phyloP scores from a whole-genome alignment of 768 basidiomycete species.

The Pleurotus platypus region DNA sequence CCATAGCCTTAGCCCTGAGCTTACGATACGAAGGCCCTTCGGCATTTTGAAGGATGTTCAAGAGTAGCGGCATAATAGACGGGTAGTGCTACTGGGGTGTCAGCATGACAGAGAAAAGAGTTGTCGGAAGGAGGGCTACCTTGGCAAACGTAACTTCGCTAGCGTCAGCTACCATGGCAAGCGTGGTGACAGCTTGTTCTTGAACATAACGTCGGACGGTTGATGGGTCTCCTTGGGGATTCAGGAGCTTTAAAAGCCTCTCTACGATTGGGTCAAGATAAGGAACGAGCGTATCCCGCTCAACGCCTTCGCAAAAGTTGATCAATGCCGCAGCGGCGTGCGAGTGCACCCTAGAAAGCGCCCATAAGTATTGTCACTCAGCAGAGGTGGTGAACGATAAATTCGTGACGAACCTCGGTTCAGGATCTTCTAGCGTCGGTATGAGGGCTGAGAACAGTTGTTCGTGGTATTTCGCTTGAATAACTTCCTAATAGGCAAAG shows the following conservation, averaged over 20 bases:
- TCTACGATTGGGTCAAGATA: slow-evolving; percentile 82
- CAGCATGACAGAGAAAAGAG: background rate
- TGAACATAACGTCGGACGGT: slow-evolving; percentile 62
- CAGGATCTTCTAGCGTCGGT: slow-evolving; percentile 69
- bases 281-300: slow-evolving; percentile 64
- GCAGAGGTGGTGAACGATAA: background rate
- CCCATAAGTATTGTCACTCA: background rate
- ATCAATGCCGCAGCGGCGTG: slow-evolving; percentile 87
- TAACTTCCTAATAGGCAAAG: slow-evolving; percentile 48
- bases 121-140: slow-evolving; percentile 30
- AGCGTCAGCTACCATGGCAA: slow-evolving; percentile 88
- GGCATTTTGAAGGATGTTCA: slow-evolving; percentile 73
- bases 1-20: slow-evolving; percentile 82
- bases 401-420: slow-evolving; percentile 49
- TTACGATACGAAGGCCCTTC: slow-evolving; percentile 64
- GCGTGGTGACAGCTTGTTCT: slow-evolving; percentile 83
- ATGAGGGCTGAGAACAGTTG: slow-evolving; percentile 71
- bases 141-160: slow-evolving; percentile 77
- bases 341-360: slow-evolving; percentile 62
- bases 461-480: slow-evolving; percentile 68
- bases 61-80: slow-evolving; percentile 75
- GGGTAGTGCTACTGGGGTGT: slow-evolving; percentile 54
- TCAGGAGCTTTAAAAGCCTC: slow-evolving; percentile 62
- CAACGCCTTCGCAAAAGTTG: slow-evolving; percentile 89
- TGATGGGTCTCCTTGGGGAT: slow-evolving; percentile 44